phyloP scores from a whole-genome alignment of 2,329 filamentous ascomycete genomes.

The Aureobasidium sp. region DNA sequence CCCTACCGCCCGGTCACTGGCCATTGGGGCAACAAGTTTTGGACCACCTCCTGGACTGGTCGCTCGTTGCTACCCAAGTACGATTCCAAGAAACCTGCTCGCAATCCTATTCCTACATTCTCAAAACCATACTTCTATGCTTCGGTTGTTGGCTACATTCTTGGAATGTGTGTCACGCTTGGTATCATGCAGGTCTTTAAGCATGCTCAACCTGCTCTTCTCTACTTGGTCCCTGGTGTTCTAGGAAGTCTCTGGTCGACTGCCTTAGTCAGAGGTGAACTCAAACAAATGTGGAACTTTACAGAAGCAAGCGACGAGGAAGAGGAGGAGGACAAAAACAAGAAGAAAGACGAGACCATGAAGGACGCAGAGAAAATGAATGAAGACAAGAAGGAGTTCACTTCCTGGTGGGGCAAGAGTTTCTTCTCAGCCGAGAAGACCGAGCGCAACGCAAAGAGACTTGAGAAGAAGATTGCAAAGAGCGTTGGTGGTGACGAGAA shows the following conservation, averaged over 20 bases:
- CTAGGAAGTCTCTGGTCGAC: slow-evolving; percentile 68
- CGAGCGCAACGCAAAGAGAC: slow-evolving; percentile 21
- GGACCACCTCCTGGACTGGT: slow-evolving; percentile 46
- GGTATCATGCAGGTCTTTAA: slow-evolving; percentile 68
- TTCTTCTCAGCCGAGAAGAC: slow-evolving; percentile 26
- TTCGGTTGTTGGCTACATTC: slow-evolving; percentile 65
- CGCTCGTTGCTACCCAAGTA: background rate
- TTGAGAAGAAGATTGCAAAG: slow-evolving; percentile 16
- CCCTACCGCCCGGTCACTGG: slow-evolving; percentile 50
- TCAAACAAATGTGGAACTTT: slow-evolving; percentile 71
- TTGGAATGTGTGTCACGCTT: slow-evolving; percentile 72
- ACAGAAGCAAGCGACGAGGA: slow-evolving; percentile 54
- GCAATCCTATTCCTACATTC: slow-evolving; percentile 44
- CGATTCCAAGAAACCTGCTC: slow-evolving; percentile 21
- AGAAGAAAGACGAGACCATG: slow-evolving; percentile 15
- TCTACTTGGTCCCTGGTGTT: slow-evolving; percentile 88
- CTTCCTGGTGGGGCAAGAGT: slow-evolving; percentile 19
- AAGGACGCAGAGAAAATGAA: slow-evolving; percentile 19
- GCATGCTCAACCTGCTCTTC: slow-evolving; percentile 79
- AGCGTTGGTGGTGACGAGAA: slow-evolving; percentile 1
- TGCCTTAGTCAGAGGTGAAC: slow-evolving; percentile 62
- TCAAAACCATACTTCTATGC: slow-evolving; percentile 81
- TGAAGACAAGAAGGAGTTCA: slow-evolving; percentile 21
- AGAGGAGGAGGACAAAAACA: slow-evolving; percentile 20
- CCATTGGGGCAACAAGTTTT: slow-evolving; percentile 77